Evolutionary conservation across 1,284 basidiomycete species (phyloP), one percentile per base, ranked within the genome.

Genomic region (Uromyces viciae-fabae): DNA sequence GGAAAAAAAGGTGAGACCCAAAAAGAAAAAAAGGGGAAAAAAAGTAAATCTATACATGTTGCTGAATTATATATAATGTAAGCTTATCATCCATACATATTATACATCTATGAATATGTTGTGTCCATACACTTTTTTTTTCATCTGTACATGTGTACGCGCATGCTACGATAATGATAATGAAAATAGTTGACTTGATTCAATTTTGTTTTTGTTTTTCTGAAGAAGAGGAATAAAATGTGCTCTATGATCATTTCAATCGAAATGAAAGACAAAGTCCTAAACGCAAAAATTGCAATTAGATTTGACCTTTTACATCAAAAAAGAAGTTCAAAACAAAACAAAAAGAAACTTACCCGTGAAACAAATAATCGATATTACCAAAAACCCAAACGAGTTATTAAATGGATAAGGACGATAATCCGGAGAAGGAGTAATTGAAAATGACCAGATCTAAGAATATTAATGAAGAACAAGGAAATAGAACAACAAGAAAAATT

Each of bases 381-480:
- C 38, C 36, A 81, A 68, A 73, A 84, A 84, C 0, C 82, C 83
- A 11, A 81, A 66, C n/a, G 83, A 69, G 68, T 82, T 82, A 60
- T 81, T 82, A 56, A 82, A 81, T 7, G 82, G 81, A 78, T 82
- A 82, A 25, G 84, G 66, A 1, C 77, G 58, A 9, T 82, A 81
- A 22, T 81, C 82, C 8, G 83, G 83, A 9, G 83, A 83, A 62
- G 84, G 82, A 0, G 82, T 79, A 66, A 85, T 85, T 42, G 82
- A 83, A 1, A 81, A 82, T 7, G 83, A 82, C 82, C 84, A 85
- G 7, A 85, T 74, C 28, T 81, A 66, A 81, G 2, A 79, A n/a
- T n/a, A n/a, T n/a, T n/a, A n/a, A n/a, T n/a, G n/a, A n/a, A n/a
- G n/a, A n/a, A n/a, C n/a, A n/a, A n/a, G n/a, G n/a, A n/a, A n/a